A percentile compares a stretch with the other conserved stretches of the same genome.
These are phyloP conservation scores for Conringia planisiliqua DNA, from an alignment of 345 rosid genomes.

Conservation along the genomic window DNA sequence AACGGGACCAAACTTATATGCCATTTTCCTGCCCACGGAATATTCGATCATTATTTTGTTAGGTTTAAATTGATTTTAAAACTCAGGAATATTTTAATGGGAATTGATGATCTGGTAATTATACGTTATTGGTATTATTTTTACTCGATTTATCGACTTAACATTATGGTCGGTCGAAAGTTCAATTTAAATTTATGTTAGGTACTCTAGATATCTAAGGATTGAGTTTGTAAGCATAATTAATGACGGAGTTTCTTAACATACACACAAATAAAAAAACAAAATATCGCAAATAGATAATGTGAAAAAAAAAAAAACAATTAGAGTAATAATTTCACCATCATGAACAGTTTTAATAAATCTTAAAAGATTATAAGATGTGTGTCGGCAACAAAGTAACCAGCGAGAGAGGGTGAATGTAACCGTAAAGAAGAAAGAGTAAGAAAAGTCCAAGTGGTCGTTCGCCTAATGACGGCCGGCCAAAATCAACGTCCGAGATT, in stretches of 20 bases:
- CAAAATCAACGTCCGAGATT: constrained; percentile 5
- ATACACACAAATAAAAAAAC: neutral
- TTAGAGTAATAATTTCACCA: neutral
- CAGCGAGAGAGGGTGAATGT: neutral
- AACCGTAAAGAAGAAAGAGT: neutral
- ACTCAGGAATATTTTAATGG: neutral
- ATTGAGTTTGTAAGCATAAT: neutral
- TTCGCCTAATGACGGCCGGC: neutral
- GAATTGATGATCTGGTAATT: neutral
- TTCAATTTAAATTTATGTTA: neutral
- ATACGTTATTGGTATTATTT: neutral
- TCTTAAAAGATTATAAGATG: neutral
- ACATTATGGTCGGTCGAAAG: neutral
- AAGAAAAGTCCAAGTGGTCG: neutral
- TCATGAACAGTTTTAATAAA: neutral
- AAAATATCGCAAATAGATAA: neutral
- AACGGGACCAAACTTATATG: constrained; percentile 24
- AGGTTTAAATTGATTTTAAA: neutral
- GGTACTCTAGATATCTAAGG: neutral
- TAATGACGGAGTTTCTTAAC: neutral
- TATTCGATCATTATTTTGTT: constrained; percentile 5
- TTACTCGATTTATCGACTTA: neutral
- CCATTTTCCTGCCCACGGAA: constrained; percentile 2
- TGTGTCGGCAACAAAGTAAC: constrained; percentile 19
- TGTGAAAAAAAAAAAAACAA: neutral